These are phyloP conservation scores for Logfia minima DNA, from an alignment of 129 eudicot species.

Conservation along the genomic window DNA sequence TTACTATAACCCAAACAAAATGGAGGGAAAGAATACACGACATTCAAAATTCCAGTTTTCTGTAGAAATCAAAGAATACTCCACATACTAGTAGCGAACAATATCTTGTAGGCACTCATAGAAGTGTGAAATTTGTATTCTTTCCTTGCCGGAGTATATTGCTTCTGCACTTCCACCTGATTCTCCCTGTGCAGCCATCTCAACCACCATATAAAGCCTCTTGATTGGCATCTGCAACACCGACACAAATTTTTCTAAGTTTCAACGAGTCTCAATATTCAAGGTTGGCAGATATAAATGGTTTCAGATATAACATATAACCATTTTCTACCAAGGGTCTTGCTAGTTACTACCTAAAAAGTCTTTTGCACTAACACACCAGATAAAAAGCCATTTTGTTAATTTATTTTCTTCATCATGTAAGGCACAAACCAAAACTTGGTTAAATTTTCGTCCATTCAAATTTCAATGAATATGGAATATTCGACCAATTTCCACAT, in stretches of 20 bases:
- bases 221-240: conserved; percentile 80
- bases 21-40: neutral
- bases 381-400: no score
- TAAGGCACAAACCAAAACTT: no score
- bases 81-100: conserved; percentile 45
- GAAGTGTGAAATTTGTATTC: conserved; percentile 76
- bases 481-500: neutral
- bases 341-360: neutral
- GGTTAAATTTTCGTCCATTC: no score
- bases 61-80: neutral
- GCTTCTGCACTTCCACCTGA: conserved; percentile 88
- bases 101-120: conserved; percentile 83
- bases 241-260: neutral
- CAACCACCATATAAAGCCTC: conserved; percentile 87
- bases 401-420: no score
- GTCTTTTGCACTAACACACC: neutral
- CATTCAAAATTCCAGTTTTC: conserved; percentile 35
- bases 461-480: no score
- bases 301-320: no score
- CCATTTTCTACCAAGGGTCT: neutral
- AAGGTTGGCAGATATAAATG: neutral
- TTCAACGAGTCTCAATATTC: neutral
- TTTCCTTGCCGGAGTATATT: conserved; percentile 72
- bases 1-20: conserved; percentile 6
- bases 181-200: conserved; percentile 98